These are phyloP conservation scores for Aureobasidium sp. DNA, from an alignment of 2,329 filamentous ascomycete species.

Conservation along the genomic window DNA sequence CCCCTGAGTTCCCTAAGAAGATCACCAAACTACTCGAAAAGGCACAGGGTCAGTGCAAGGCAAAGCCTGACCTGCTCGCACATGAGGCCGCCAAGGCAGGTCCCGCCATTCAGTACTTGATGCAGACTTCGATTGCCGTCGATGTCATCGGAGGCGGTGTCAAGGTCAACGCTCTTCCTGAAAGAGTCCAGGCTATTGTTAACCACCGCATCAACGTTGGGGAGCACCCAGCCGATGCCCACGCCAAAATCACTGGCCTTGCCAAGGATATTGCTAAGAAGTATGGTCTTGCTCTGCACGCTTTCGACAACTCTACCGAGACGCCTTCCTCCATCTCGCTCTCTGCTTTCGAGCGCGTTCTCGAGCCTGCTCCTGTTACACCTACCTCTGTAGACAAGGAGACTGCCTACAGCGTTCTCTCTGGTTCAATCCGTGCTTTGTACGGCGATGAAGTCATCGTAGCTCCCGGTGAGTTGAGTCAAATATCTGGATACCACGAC, in stretches of 20 bases:
- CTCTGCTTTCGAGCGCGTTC: constrained; percentile 19
- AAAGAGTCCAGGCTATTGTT: constrained; percentile 44
- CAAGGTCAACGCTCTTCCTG: constrained; percentile 52
- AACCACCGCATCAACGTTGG: constrained; percentile 53
- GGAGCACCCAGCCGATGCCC: constrained; percentile 40
- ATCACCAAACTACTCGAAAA: constrained; percentile 24
- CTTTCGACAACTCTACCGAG: constrained; percentile 37
- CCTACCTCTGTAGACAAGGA: constrained; percentile 28
- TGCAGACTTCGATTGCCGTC: constrained; percentile 51
- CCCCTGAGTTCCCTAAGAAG: constrained; percentile 38
- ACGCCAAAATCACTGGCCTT: constrained; percentile 39
- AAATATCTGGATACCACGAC: background rate
- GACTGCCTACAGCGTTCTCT: constrained; percentile 29
- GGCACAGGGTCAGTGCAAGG: constrained; percentile 26
- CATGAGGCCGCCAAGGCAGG: constrained; percentile 32
- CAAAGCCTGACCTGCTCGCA: constrained; percentile 30
- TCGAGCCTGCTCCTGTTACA: constrained; percentile 28
- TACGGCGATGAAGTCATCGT: constrained; percentile 35
- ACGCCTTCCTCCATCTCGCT: constrained; percentile 24
- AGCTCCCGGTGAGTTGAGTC: constrained; percentile 19
- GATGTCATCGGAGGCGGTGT: constrained; percentile 48
- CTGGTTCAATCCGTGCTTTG: constrained; percentile 36
- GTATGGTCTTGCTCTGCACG: constrained; percentile 41
- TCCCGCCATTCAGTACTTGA: constrained; percentile 41
- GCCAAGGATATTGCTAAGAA: constrained; percentile 40